Evolutionary conservation across 441 rosid species (phyloP), one percentile per base, ranked within the genome.

Genomic region (Jatropha multifida): DNA sequence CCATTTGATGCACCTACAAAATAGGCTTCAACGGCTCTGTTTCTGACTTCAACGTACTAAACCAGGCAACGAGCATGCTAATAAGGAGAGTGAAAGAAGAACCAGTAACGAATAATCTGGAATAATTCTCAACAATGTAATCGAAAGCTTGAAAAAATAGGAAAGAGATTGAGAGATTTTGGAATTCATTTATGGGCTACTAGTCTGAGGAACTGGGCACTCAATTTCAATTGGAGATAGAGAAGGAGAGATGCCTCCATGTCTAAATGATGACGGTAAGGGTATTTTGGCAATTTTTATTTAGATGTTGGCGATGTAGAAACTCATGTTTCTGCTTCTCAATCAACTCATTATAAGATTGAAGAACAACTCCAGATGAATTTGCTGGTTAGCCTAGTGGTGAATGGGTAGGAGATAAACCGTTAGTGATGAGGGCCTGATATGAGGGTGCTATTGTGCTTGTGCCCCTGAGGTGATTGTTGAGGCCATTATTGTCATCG

Each of bases 11-110:
- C 80, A 0, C 91, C 93, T 0, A 87, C 86, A 32, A 92, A 51
- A 90, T 41, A 64, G 84, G 82, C 76, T 81, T 89, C 69, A 86
- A 18, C 9, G 97, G 94, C 74, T 92, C 97, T 41, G 70, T 77
- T 48, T 88, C 89, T 11, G 89, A 82, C 11, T 90, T 93, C 1
- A 85, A 85, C 9, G 92, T 82, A 38, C 97, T 95, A 52, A 88
- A 88, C 98, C 97, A 94, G 60, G 87, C 88, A 7, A 94, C 98
- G 1, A 97, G 95, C n/a, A 92, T 78, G 10, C 93, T 97, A 4
- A 94, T 60, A 38, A 92, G 81, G 38, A 91, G 80, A 0, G 97
- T 88, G 71, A 92, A 92, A 60, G 96, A 87, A 0, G 96, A 87
- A 0, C 98, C 98, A 4, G 88, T 85, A 32, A 87, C 79, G 80